Evolutionary conservation across 2,329 filamentous ascomycete genomes (phyloP), one percentile per base, ranked within the genome.

Genomic region (Xylaria polymorpha): DNA sequence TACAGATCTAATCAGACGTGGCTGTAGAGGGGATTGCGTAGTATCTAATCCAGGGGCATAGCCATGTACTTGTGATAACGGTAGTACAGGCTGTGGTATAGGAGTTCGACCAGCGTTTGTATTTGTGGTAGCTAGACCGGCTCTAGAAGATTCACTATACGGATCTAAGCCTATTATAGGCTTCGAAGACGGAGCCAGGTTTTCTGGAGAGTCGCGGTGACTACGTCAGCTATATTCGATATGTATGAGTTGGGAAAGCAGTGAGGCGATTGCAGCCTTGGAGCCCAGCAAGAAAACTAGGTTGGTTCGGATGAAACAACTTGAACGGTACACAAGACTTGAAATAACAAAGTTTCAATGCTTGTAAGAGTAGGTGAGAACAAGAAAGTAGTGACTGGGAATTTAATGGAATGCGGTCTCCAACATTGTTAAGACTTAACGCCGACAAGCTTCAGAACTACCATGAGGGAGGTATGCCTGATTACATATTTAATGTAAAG

Each of bases 401-500:
- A 72, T 73, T 74, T 72, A 74, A 71, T 73, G 72, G 67, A 73
- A 72, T 71, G 72, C 72, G 69, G 74, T 71, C 72, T 74, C 75
- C 74, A 74, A 74, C 55, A 72, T 70, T 71, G 68, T 75, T 71
- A 75, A 12, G 22, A 32, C 44, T 64, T 69, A 73, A 74, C 68
- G 72, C 67, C 68, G 71, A 66, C 71, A 74, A 75, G 71, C 73
- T 75, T 75, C 74, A 73, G 71, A 73, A 70, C 72, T 73, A 71
- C 74, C 68, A 74, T 75, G 58, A 57, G 44, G 61, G 72, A 75
- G 72, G 69, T 74, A 76, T 75, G 75, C 69, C 70, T 77, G 76
- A 79, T 78, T 79, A 79, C 76, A 78, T 78, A 75, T 74, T 29
- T 72, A 71, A 71, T 63, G 68, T 72, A 68, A 66, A 71, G 68